Base-by-base conservation (phyloP, 805 yeast genomes). In the Saccharomyces mikatae region DNA sequence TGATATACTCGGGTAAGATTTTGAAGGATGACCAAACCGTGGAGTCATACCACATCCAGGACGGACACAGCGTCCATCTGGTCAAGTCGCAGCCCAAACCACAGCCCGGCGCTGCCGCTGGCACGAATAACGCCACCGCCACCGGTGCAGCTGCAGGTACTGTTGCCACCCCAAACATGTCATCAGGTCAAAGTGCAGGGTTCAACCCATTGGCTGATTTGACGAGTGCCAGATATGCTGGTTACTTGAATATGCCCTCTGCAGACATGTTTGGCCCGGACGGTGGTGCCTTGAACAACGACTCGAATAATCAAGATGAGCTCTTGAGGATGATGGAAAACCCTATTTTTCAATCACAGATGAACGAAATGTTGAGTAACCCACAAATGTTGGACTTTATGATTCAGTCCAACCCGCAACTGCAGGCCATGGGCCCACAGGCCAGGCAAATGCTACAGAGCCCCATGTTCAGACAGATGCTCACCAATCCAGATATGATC, bases 161-260 rank as follows among this genome's bases (percentile, higher is more conserved):
- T 8, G 27, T 60, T 21, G 56, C 68, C 2, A 32, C 71, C 2
- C 69, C 83, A 17, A 88, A 85, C 64, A 78, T 92, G 49, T 82
- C 96, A 3, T 81, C 97, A 2, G 99, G 99, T 4, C 69, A 65
- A 56, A 86, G 82, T 58, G 94, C 92, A 11, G 80, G 95, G 0
- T 88, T 86, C 71, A 89, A 94, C 70, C 96, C 96, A 41, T 77
- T 94, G 64, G 91, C 96, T 10, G 97, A 87, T 59, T 76, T 92
- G 59, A 92, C 98, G 0, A 92, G 96, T 50, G 98, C 98, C 1
- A 81, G 97, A 53, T 94, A 90, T 66, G 97, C 98, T 2, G 99
- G 99, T 1, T 84, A 82, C 62, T 51, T 61, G 26, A 91, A 89
- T 63, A 76, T 94, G 71, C 98, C 99, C 4, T 79, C 87, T 2